These are phyloP conservation scores for Boletus rufocinnamomeus DNA, from an alignment of 768 basidiomycete species.

Conservation along the genomic window DNA sequence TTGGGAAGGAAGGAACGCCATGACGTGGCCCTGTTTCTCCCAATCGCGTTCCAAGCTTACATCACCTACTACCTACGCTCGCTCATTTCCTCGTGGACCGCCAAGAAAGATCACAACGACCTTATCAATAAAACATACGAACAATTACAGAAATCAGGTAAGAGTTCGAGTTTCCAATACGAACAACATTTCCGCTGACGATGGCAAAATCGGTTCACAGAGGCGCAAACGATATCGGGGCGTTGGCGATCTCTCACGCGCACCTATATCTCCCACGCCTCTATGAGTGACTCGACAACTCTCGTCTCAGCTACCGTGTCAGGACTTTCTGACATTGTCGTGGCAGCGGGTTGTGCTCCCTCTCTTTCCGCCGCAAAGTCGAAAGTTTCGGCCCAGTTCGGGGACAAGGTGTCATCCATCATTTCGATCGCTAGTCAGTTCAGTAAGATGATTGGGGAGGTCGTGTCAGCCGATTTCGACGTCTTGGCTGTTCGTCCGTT, in stretches of 20 bases:
- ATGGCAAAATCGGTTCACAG: not conserved
- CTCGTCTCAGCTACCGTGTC: not conserved
- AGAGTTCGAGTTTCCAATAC: not conserved
- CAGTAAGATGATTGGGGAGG: constrained; percentile 12
- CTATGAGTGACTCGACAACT: no score
- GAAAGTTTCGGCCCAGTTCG: constrained; percentile 4
- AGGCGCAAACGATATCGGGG: constrained; percentile 5
- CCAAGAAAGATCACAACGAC: not conserved
- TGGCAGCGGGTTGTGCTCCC: constrained; percentile 10
- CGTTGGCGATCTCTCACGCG: constrained; percentile 13
- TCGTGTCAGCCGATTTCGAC: constrained; percentile 10
- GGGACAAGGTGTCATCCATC: constrained; percentile 5
- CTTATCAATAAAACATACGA: constrained; percentile 5
- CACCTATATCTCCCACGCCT: constrained; percentile 1
- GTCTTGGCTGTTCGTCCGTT: not conserved
- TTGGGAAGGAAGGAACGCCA: not conserved
- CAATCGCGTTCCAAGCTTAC: constrained; percentile 11
- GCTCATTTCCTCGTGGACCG: constrained; percentile 16
- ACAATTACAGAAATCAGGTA: constrained; percentile 6
- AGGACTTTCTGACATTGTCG: constrained; percentile 9
- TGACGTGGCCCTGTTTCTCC: constrained; percentile 5
- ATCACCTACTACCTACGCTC: not conserved
- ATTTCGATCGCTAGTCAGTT: constrained; percentile 4
- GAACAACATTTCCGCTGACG: not conserved
- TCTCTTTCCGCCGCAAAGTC: not conserved